Evolutionary conservation across 139 green algal species (phyloP), one percentile per base, ranked within the genome.

Genomic region (Pleodorina starrii): DNA sequence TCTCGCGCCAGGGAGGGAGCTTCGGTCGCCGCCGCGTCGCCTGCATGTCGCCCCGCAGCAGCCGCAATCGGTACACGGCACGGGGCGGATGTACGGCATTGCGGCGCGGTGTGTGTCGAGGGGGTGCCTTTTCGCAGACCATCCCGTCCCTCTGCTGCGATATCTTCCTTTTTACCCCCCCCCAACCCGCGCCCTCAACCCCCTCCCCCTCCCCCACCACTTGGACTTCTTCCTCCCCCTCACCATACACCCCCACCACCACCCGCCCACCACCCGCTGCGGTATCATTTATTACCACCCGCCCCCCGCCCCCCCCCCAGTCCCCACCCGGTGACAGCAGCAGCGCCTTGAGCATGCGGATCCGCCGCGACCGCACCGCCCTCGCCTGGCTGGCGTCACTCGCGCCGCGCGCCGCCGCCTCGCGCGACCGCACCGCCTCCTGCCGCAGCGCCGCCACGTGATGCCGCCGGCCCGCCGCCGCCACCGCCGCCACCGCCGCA

Each of bases 301-400:
- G n/a, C n/a, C n/a, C n/a, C n/a, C n/a, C n/a, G n/a, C n/a, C n/a
- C n/a, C n/a, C 9, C 54, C 25, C 5, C 54, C 63, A 1, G 63
- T 2, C 63, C 63, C 38, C 68, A 66, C 68, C 74, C 66, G 54
- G 46, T 66, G 25, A 42, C 85, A 85, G 42, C 60, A 91, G 85
- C 59, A 85, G 38, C 29, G 88, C 89, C 90, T 96, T 96, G 79
- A 97, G 93, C 25, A 90, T 84, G 1, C 68, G 86, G 29, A 97
- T 93, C 10, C 95, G 87, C 25, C 88, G 88, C 42, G 76, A 90
- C 25, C 91, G 90, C 40, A 94, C 92, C 21, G 94, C 35, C 1
- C 38, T 90, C 57, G 38, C 38, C 75, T 81, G 42, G 27, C 89
- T 89, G 36, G 85, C 57, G 50, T 87, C 59, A 85, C 94, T 43